Conservation (phyloP, 441 rosid species). For the Mallotus repandus region DNA sequence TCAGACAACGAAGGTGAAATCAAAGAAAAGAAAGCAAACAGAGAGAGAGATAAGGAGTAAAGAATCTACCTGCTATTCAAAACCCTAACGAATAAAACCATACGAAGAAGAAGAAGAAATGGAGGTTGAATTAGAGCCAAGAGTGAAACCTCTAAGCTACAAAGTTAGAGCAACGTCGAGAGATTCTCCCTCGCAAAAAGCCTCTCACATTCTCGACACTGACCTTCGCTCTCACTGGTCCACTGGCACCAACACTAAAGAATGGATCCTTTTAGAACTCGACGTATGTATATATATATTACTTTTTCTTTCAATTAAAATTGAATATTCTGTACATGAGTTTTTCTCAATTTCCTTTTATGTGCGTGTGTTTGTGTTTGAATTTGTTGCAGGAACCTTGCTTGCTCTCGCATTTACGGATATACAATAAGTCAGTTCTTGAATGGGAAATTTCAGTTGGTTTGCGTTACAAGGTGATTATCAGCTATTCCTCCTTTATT, state of each 20-base stretch:
- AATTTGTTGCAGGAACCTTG: slow-evolving; percentile 68
- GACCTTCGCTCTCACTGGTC: slow-evolving; percentile 95
- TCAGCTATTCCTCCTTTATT: slow-evolving; percentile 1
- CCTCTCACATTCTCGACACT: slow-evolving; percentile 66
- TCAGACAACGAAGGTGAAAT: no score
- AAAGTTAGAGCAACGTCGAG: slow-evolving; percentile 78
- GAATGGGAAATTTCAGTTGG: slow-evolving; percentile 95
- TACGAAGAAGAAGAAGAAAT: slow-evolving; percentile 17
- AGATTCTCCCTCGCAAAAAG: slow-evolving; percentile 78
- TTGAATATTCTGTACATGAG: no score
- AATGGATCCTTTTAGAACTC: slow-evolving; percentile 87
- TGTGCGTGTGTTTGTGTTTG: neutral
- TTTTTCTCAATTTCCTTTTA: no score
- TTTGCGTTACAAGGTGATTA: slow-evolving; percentile 66
- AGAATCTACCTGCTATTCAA: neutral
- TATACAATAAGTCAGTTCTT: slow-evolving; percentile 83
- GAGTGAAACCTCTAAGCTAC: slow-evolving; percentile 67
- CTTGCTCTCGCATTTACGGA: slow-evolving; percentile 67
- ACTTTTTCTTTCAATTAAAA: neutral
- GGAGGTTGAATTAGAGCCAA: slow-evolving; percentile 77
- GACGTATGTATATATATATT: slow-evolving; percentile 41
- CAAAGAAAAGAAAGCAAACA: neutral
- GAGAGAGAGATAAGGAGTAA: neutral
- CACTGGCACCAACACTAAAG: slow-evolving; percentile 80
- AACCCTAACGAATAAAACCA: neutral